phyloP scores from a whole-genome alignment of 2,329 filamentous ascomycete genomes.

The Teratosphaeria gauchensis region DNA sequence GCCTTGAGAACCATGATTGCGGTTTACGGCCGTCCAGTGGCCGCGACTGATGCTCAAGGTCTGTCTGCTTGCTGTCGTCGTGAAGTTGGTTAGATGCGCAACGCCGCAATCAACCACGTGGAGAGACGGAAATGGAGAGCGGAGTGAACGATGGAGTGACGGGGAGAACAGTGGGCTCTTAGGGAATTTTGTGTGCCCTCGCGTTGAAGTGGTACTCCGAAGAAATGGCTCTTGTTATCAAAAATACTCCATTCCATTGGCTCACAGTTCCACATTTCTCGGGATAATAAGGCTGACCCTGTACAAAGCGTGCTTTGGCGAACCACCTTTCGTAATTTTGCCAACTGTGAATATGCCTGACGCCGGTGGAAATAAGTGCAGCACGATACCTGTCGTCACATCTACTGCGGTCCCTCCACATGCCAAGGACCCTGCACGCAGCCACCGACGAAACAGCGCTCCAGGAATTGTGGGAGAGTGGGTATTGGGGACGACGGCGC shows the following conservation, averaged over 20 bases:
- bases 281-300: background rate
- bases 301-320: background rate
- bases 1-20: slow-evolving; percentile 11
- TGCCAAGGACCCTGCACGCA: background rate
- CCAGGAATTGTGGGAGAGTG: background rate
- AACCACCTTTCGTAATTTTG: background rate
- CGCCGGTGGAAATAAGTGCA: background rate
- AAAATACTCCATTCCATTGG: background rate
- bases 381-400: background rate
- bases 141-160: background rate
- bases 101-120: background rate
- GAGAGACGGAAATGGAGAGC: background rate
- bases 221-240: background rate
- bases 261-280: background rate
- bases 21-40: slow-evolving; percentile 1
- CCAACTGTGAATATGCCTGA: background rate
- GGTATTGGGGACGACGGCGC: background rate
- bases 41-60: background rate
- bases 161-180: background rate
- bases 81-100: background rate
- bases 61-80: background rate
- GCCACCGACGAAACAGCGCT: background rate
- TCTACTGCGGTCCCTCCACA: background rate
- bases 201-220: background rate
- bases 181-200: background rate